Evolutionary conservation across 805 yeast genomes (phyloP), one percentile per base, ranked within the genome.

Genomic region (Metschnikowia proteae): DNA sequence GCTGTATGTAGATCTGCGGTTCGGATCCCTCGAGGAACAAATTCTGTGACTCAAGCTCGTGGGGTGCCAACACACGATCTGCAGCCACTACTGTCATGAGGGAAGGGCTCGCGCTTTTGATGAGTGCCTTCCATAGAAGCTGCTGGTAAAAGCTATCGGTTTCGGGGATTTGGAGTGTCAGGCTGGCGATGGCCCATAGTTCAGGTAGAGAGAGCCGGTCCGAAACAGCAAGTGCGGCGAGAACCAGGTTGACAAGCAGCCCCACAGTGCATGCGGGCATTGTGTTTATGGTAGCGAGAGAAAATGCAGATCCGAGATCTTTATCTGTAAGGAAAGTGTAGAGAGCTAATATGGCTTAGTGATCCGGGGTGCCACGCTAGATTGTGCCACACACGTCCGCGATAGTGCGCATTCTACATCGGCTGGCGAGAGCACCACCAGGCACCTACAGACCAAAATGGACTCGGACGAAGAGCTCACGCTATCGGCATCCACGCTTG

Each of bases 401-500:
- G 36, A 40, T 42, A 42, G 45, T 33, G 45, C 45, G 45, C 43
- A 25, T 35, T 11, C 25, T 35, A 17, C 17, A 17, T 17, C 17
- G 17, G 17, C 17, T 17, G 17, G 17, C 17, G 17, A 17, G 17
- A 17, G 22, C 25, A 33, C 7, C 13, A 9, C 22, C 9, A 27
- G 10, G 8, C 23, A 13, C 11, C 27, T 4, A 39, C 13, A 8
- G 5, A 11, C 6, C 40, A 34, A 4, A 25, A 71, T 67, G 70
- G 73, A 68, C 45, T 69, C 71, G 2, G 75, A 73, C 56, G 76
- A 69, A 46, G 61, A 63, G n/a, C 64, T 80, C 31, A 62, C 73
- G 2, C 65, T 80, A 38, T 78, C 83, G 1, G 64, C 76, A 1
- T 68, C 70, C 53, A 75, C 84, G 5, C 61, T 80, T 48, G 82